These are phyloP conservation scores for Saccharata proteae DNA, from an alignment of 2,329 filamentous ascomycete species.

Conservation along the genomic window DNA sequence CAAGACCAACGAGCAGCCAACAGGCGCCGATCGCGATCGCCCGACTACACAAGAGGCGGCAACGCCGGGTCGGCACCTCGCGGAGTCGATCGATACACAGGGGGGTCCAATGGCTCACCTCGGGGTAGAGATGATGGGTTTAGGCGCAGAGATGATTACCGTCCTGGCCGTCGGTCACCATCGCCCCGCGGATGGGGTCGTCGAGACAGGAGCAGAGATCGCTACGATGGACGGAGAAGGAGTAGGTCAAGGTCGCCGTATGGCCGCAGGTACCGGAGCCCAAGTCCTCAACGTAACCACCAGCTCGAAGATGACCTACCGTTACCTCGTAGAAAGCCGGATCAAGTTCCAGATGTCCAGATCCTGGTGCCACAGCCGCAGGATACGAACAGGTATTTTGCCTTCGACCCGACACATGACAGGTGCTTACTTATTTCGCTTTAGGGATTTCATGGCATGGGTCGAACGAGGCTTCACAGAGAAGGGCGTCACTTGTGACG, in stretches of 20 bases:
- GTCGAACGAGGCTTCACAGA: slow-evolving; percentile 65
- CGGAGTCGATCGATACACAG: slow-evolving; percentile 24
- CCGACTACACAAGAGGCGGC: slow-evolving; percentile 43
- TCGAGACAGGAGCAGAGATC: slow-evolving; percentile 30
- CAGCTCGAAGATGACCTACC: slow-evolving; percentile 53
- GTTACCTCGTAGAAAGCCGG: slow-evolving; percentile 59
- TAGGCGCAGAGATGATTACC: slow-evolving; percentile 55
- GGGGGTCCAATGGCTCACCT: slow-evolving; percentile 23
- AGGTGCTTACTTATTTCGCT: slow-evolving; percentile 7
- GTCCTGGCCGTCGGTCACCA: slow-evolving; percentile 31
- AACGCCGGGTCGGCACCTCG: slow-evolving; percentile 32
- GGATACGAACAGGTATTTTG: slow-evolving; percentile 2
- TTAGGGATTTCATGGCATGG: slow-evolving; percentile 66
- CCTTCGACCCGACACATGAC: slow-evolving; percentile 6
- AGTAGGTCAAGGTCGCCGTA: slow-evolving; percentile 61
- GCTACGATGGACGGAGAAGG: slow-evolving; percentile 37
- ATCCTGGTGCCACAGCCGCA: slow-evolving; percentile 72
- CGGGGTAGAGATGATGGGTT: slow-evolving; percentile 32
- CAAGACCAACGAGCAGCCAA: slow-evolving; percentile 25
- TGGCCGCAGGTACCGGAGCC: slow-evolving; percentile 51
- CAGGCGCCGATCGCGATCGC: slow-evolving; percentile 47
- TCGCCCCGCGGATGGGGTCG: slow-evolving; percentile 29
- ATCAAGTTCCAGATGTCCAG: slow-evolving; percentile 79
- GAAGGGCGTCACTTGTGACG: slow-evolving; percentile 61
- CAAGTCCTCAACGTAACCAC: slow-evolving; percentile 48